Conservation (phyloP, 169 alveolate genomes). For the Plasmodium chabaudi region DNA sequence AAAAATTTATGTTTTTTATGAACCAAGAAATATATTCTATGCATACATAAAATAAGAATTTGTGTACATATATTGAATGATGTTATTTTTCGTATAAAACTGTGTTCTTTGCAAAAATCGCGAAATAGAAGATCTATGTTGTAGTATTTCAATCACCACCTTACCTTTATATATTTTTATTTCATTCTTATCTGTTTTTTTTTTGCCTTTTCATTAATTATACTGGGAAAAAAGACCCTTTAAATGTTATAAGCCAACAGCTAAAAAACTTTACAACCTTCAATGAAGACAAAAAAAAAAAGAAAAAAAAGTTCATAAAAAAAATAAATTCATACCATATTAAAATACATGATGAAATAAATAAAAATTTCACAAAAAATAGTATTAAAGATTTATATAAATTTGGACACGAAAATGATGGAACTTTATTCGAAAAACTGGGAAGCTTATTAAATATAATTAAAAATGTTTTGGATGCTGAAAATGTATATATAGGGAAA, state of each 20-base stretch:
- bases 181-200: neutral
- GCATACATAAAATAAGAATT: neutral
- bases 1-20: neutral
- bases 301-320: conserved; percentile 40
- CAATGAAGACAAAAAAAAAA: conserved; percentile 63
- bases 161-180: too few species aligned
- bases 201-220: neutral
- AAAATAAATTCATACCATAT: conserved; percentile 51
- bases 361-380: conserved; percentile 28
- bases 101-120: too few species aligned
- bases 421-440: neutral
- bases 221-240: conserved; percentile 21
- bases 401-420: neutral
- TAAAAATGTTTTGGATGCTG: conserved; percentile 31
- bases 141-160: too few species aligned
- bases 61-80: too few species aligned
- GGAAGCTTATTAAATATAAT: conserved; percentile 20
- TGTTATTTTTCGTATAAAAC: too few species aligned
- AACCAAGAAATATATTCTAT: neutral
- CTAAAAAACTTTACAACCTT: conserved; percentile 40
- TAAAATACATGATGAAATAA: conserved; percentile 67
- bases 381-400: conserved; percentile 36
- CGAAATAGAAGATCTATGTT: too few species aligned
- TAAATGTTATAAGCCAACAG: conserved; percentile 23
- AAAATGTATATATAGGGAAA: conserved; percentile 66